A percentile compares a stretch with the other conserved stretches of the same genome.
Conservation (phyloP, 2,329 filamentous ascomycete species). For the Fusarium verrucosum region DNA sequence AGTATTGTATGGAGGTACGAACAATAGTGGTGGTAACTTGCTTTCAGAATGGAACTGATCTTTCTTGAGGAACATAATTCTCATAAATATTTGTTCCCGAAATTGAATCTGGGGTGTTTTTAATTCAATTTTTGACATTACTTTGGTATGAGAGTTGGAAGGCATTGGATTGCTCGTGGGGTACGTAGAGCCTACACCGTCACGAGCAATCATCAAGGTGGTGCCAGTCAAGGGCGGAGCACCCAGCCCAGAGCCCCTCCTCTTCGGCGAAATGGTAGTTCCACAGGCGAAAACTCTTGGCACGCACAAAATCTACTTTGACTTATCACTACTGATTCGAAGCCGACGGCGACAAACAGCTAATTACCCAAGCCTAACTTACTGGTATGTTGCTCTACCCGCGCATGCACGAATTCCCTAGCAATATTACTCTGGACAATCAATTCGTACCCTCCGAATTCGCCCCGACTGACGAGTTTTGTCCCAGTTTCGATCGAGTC, state of each 20-base stretch:
- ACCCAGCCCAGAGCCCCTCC: slow-evolving; percentile 33
- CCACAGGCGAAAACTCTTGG: slow-evolving; percentile 56
- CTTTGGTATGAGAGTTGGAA: not conserved
- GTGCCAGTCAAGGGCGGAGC: slow-evolving; percentile 30
- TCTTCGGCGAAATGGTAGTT: slow-evolving; percentile 52
- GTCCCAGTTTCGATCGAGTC: slow-evolving; percentile 43
- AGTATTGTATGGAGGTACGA: too few relatives aligned
- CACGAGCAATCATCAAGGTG: slow-evolving; percentile 28
- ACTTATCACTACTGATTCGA: slow-evolving; percentile 48
- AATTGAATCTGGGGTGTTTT: not conserved
- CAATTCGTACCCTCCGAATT: slow-evolving; percentile 38
- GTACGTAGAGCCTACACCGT: slow-evolving; percentile 28
- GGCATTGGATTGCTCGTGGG: slow-evolving; percentile 8
- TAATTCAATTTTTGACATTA: too few relatives aligned
- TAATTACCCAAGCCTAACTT: slow-evolving; percentile 48
- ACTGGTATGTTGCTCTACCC: slow-evolving; percentile 47
- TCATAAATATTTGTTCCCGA: not conserved
- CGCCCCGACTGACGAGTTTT: slow-evolving; percentile 43
- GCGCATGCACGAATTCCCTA: slow-evolving; percentile 30
- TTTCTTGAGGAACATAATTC: not conserved
- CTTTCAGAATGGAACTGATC: not conserved
- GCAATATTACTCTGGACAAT: slow-evolving; percentile 15
- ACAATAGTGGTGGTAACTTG: not conserved
- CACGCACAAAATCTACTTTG: slow-evolving; percentile 57
- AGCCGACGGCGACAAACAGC: slow-evolving; percentile 51